These are phyloP conservation scores for Raphanus sativus DNA, from an alignment of 345 rosid species.

Conservation along the genomic window DNA sequence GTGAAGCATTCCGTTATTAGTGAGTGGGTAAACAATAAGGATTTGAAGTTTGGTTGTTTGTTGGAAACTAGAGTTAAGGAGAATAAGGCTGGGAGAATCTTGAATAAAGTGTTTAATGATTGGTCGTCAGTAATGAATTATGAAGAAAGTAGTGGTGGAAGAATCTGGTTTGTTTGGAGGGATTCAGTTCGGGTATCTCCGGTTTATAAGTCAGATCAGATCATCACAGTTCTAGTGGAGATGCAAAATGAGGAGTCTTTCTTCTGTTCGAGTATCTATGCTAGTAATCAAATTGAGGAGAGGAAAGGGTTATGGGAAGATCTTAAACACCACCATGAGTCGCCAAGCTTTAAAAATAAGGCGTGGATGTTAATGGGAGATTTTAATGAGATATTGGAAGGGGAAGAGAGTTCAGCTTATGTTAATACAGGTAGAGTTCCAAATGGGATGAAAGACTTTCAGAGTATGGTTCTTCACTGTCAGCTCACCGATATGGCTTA, in stretches of 20 bases:
- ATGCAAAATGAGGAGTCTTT: background rate
- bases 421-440: background rate
- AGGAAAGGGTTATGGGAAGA: background rate
- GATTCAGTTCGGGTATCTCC: no score
- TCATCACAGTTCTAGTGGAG: background rate
- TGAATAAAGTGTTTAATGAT: no score
- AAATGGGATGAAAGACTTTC: background rate
- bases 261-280: background rate
- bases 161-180: no score
- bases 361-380: background rate
- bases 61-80: no score
- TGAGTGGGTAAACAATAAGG: no score
- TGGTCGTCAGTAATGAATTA: no score
- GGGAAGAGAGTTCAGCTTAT: background rate
- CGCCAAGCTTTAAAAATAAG: background rate
- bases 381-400: background rate
- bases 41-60: no score
- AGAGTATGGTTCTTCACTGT: background rate
- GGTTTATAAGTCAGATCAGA: background rate
- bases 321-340: background rate
- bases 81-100: no score
- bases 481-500: background rate
- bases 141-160: no score
- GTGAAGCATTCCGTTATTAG: no score
- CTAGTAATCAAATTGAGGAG: background rate